Conservation (phyloP, 768 basidiomycete genomes). For the Suillus cothurnatus region DNA sequence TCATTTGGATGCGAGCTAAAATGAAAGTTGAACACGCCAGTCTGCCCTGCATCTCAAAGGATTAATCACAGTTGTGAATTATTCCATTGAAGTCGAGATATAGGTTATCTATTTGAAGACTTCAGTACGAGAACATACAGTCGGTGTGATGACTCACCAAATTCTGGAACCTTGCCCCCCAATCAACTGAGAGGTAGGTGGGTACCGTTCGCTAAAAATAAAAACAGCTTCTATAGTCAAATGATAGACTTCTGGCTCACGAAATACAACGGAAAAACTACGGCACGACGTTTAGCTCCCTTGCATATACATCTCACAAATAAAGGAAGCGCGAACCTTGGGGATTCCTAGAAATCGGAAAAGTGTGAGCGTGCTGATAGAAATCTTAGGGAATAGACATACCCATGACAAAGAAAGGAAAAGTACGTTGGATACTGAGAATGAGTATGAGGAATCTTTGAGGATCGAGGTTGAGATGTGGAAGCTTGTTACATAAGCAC, state of each 20-base stretch:
- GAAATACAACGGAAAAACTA: slow-evolving; percentile 98
- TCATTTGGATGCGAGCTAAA: slow-evolving; percentile 93
- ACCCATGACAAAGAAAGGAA: slow-evolving; percentile 2
- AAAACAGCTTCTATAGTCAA: slow-evolving; percentile 14
- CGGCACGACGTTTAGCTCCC: slow-evolving; percentile 13
- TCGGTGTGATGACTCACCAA: slow-evolving; percentile 55
- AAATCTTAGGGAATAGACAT: not conserved
- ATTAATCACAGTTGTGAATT: slow-evolving; percentile 71
- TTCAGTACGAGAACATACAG: slow-evolving; percentile 14
- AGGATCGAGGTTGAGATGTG: not conserved
- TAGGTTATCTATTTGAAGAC: slow-evolving; percentile 64
- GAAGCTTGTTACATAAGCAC: slow-evolving; percentile 2
- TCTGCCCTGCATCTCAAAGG: not conserved
- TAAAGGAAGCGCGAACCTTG: slow-evolving; percentile 49
- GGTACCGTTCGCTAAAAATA: slow-evolving; percentile 85
- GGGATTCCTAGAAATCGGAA: slow-evolving; percentile 50
- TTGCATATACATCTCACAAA: not conserved
- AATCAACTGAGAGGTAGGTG: slow-evolving; percentile 95
- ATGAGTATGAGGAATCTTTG: not conserved
- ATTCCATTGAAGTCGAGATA: slow-evolving; percentile 96
- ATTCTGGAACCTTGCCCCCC: slow-evolving; percentile 98
- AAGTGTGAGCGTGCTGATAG: slow-evolving; percentile 8
- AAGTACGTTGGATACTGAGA: not conserved
- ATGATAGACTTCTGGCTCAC: slow-evolving; percentile 43
- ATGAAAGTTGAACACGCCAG: slow-evolving; percentile 3